Base-by-base conservation (phyloP, 202 grass and related monocot genomes). In the Zoysia matrella region DNA sequence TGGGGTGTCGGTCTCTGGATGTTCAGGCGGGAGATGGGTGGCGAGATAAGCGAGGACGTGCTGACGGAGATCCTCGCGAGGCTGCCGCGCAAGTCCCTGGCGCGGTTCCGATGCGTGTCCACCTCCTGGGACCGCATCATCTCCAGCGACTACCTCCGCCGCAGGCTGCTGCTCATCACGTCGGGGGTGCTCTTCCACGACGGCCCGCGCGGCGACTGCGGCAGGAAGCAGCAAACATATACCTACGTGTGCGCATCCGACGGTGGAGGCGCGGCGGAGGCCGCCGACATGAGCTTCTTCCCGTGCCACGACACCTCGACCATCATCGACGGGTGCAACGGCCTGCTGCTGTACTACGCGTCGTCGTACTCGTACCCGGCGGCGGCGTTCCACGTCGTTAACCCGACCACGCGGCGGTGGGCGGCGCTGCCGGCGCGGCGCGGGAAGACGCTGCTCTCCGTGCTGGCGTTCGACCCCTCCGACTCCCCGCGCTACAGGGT, bases 71-170 rank as follows among this genome's bases (percentile, higher is more conserved):
- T 98, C 82, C 87, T 98, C 3, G 70, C 56, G 12, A 73, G 80
- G 83, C 74, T 98, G 16, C 95, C 95, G n/a, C 53, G 77, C 82
- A 93, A 85, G 84, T 90, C 95, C 11, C 73, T 98, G 80, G 94
- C 88, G 45, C 78, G 90, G 62, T 95, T 91, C 88, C 90, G 88
- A 58, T 93, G 90, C 74, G 95, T 98, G 56, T 93, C 87, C 47
- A 95, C 85, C 0, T 36, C 30, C 30, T 36, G 30, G 30, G 30
- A 36, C 30, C 30, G 30, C 30, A 36, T 36, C 30, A 18, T 98
- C 88, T 79, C 92, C 47, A 86, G 87, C 77, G 85, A 95, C 63
- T 86, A 95, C 87, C 65, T 95, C 87, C 90, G 88, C 22, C 73
- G 82, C 8, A 63, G 61, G 74, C 90, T 98, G 65, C 90, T 88